phyloP scores from a whole-genome alignment of 139 green algal species.

The Chlamydomonas sphaeroides region DNA sequence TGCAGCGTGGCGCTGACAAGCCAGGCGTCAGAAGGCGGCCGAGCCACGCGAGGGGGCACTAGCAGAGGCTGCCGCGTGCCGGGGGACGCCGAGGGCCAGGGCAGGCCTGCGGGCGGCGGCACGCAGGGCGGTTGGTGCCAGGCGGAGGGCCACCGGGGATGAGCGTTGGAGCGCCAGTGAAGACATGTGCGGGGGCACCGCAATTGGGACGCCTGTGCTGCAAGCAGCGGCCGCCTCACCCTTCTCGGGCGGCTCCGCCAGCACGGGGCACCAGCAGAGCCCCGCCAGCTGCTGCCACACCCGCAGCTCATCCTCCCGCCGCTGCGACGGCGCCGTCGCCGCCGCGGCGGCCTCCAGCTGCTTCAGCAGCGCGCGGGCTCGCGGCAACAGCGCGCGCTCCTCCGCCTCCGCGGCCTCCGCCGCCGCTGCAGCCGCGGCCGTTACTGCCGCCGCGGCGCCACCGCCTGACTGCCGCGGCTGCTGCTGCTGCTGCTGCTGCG shows the following conservation, averaged over 20 bases:
- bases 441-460: background rate
- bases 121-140: too few relatives aligned
- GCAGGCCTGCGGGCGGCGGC: conserved; percentile 34
- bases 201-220: too few relatives aligned
- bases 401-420: background rate
- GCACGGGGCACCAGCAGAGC: conserved; percentile 73
- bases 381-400: background rate
- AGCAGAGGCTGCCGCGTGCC: conserved; percentile 34
- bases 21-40: conserved; percentile 64
- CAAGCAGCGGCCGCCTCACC: too few relatives aligned
- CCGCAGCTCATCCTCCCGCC: conserved; percentile 4
- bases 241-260: conserved; percentile 47
- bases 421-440: background rate
- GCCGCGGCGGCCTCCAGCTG: conserved; percentile 16
- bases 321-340: background rate
- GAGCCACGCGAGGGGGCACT: conserved; percentile 49
- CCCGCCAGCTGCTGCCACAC: conserved; percentile 57
- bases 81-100: conserved; percentile 27
- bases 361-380: conserved; percentile 8
- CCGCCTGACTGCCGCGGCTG: background rate
- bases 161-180: too few relatives aligned
- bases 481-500: background rate
- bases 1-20: conserved; percentile 61
- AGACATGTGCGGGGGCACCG: too few relatives aligned
- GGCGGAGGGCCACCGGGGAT: too few relatives aligned